Conservation (phyloP, 164 flowering plant genomes). For the Houttuynia cordata region DNA sequence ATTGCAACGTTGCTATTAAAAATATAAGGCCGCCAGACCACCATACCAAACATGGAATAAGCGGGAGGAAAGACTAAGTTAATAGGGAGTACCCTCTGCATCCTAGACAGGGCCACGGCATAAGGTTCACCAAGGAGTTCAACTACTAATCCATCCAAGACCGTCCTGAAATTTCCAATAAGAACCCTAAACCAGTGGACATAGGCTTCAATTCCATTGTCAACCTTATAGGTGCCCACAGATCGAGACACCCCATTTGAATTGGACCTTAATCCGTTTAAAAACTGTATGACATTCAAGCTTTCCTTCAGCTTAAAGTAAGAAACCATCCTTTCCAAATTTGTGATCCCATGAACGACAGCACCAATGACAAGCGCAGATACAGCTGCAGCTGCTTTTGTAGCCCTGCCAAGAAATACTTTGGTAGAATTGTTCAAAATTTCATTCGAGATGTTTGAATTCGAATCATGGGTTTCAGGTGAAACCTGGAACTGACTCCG, state of each 20-base stretch:
- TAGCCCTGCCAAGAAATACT: constrained; percentile 34
- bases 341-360: constrained; percentile 69
- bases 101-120: constrained; percentile 66
- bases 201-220: constrained; percentile 54
- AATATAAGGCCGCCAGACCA: constrained; percentile 72
- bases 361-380: constrained; percentile 83
- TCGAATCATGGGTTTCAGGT: constrained; percentile 63
- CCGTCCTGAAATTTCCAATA: constrained; percentile 75
- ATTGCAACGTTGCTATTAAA: constrained; percentile 21
- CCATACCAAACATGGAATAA: constrained; percentile 73
- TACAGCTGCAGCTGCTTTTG: constrained; percentile 63
- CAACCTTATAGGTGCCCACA: constrained; percentile 42
- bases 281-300: constrained; percentile 62
- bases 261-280: constrained; percentile 48
- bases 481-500: constrained; percentile 62
- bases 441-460: constrained; percentile 40
- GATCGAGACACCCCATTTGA: constrained; percentile 82
- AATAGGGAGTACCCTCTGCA: constrained; percentile 83
- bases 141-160: constrained; percentile 72
- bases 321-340: constrained; percentile 81
- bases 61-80: constrained; percentile 82
- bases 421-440: constrained; percentile 34
- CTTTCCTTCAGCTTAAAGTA: constrained; percentile 80
- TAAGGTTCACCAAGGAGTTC: constrained; percentile 85
- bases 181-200: constrained; percentile 94